These are phyloP conservation scores for Elongisporangium prolatum DNA, from an alignment of 352 stramenopile species.

Conservation along the genomic window DNA sequence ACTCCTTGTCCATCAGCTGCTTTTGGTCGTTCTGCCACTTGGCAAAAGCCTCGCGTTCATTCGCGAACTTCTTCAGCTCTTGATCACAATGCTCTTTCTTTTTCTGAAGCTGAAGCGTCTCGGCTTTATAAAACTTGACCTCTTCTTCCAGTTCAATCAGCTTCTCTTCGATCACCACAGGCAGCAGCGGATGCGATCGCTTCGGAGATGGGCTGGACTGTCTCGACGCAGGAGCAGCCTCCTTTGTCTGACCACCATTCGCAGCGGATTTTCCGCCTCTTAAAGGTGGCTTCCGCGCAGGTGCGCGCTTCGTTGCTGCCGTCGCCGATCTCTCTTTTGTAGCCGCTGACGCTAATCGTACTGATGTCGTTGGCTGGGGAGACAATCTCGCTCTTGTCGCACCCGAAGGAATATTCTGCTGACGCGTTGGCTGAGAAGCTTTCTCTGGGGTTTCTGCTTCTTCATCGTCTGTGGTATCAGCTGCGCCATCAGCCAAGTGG, in stretches of 20 bases:
- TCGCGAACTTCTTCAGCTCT: constrained; percentile 45
- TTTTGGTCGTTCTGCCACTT: constrained; percentile 50
- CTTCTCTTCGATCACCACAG: constrained; percentile 77
- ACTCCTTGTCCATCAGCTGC: constrained; percentile 57
- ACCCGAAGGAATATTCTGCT: not conserved
- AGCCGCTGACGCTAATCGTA: not conserved
- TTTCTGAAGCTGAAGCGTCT: constrained; percentile 74
- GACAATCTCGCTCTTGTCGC: not conserved
- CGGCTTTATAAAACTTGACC: constrained; percentile 82
- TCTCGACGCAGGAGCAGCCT: not conserved
- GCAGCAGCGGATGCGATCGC: constrained; percentile 24
- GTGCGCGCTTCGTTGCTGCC: not conserved
- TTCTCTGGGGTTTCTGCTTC: not conserved
- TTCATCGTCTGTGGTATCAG: not conserved
- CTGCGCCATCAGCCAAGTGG: not conserved
- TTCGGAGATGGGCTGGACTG: not conserved
- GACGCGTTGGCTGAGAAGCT: not conserved
- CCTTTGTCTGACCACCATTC: not conserved
- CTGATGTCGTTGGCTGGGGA: not conserved
- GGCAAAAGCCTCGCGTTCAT: constrained; percentile 44
- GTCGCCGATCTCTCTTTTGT: not conserved
- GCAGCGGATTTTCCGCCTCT: not conserved
- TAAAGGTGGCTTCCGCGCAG: constrained; percentile 1
- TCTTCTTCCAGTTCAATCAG: constrained; percentile 77
- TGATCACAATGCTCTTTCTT: constrained; percentile 65